Evolutionary conservation across 495 filamentous ascomycete genomes (phyloP), one percentile per base, ranked within the genome.

Genomic region (Penicillium flavigenum): DNA sequence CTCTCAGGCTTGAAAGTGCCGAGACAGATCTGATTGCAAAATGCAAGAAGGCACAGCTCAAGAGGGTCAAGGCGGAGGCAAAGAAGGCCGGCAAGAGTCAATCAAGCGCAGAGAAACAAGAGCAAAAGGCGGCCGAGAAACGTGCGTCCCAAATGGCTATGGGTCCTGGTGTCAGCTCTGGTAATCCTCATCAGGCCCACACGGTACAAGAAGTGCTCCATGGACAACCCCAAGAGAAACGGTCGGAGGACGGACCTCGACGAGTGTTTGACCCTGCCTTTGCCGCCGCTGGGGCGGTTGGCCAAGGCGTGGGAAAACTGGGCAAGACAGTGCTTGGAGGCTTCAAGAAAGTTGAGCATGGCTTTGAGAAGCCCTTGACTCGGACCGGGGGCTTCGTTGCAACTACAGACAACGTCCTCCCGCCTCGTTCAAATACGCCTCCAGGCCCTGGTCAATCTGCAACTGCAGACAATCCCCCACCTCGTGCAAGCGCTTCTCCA

Each of bases 11-110:
- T 3, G 94, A 98, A 67, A 73, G 69, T 16, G 94, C 95, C 5
- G 88, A 96, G 72, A 98, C 91, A 0, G 83, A 88, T 42, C 76
- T 98, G 49, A 88, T 98, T 58, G 81, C 80, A 47, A 80, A 81
- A 56, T 90, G 89, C 53, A 91, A 91, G 62, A 90, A 88, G 69
- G 84, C 81, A 27, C 86, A 96, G 51, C 66, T 85, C 22, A 88
- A 90, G 67, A 75, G 88, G 61, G 69, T 80, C 16, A 81, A 81
- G 58, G 78, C 79, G 29, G 88, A 86, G 48, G 83, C 82, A 43
- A 90, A 88, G 65, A 81, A 81, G 60, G 74, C 72, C 5, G 81
- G 81, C n/a, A 78, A 79, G 49, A 74, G 76, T 14, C 71, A 77
- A 5, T 77, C 74, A 12, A 86, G 81, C 60, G 70, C 72, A n/a